A percentile compares a stretch with the other conserved stretches of the same genome.
Conservation (phyloP, 169 alveolate species). For the Toxoplasma gondii region DNA sequence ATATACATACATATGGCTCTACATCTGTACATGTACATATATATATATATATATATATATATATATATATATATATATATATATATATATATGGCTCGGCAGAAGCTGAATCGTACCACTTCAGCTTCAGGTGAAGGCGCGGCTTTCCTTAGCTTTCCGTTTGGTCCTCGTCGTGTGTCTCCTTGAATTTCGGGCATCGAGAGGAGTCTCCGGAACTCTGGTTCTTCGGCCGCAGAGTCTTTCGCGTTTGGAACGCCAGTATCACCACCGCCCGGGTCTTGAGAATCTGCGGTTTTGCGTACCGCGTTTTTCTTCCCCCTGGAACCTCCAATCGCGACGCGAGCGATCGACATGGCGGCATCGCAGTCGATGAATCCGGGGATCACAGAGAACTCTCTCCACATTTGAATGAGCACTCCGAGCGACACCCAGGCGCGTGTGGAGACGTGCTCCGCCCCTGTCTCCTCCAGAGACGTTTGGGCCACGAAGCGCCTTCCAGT, state of each 20-base stretch:
- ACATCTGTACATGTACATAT: too few species aligned
- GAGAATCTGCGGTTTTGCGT: neutral
- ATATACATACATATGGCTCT: neutral
- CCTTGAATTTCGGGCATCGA: neutral
- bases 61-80: too few species aligned
- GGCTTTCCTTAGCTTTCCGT: neutral
- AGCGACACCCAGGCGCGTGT: conserved; percentile 6
- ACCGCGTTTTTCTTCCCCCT: neutral
- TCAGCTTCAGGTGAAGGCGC: neutral
- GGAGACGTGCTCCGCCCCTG: conserved; percentile 2
- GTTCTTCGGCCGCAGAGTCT: neutral
- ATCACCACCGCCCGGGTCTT: neutral
- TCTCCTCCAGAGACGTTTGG: neutral
- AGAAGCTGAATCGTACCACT: too few species aligned
- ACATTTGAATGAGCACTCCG: conserved; percentile 49
- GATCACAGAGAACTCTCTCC: conserved; percentile 20
- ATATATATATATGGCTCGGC: neutral
- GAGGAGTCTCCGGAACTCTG: neutral
- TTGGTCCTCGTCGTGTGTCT: neutral
- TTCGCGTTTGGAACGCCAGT: neutral
- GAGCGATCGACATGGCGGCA: conserved; percentile 22
- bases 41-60: neutral
- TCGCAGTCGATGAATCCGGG: conserved; percentile 43
- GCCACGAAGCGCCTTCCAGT: neutral
- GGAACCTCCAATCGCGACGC: neutral